Evolutionary conservation across 768 basidiomycete species (phyloP), one percentile per base, ranked within the genome.

Genomic region (Phaffia tasmanica): DNA sequence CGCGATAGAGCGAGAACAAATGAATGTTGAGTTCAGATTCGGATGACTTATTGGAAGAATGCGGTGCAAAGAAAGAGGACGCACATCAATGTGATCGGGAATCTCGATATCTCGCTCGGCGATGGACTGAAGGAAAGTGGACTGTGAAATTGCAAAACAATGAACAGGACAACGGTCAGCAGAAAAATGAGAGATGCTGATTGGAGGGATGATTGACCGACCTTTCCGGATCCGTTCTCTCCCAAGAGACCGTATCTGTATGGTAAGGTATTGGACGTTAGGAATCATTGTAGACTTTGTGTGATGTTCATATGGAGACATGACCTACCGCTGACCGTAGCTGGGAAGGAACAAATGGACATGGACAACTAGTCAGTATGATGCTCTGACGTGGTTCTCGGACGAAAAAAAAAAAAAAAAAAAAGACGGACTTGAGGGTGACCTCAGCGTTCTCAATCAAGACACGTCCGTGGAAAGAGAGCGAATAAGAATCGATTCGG

Each of bases 211-310:
- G 0, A 62, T 48, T 27, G 48, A 72, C 72, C 57, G 70, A 92
- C 92, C 85, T 99, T 99, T 79, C 94, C 94, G n/a, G 89, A 93
- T 42, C 94, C 94, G 75, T 99, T 98, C 77, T 97, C 91, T 48
- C 94, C 94, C 53, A 99, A 80, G 42, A 99, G 81, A 77, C 95
- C 95, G 73, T 99, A 99, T 70, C 80, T 79, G 68, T 15, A n/a
- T n/a, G 15, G 21, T 8, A 15, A 47, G 27, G 27, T 19, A 32
- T 29, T n/a, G 19, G 16, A 32, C 19, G 56, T 25, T 29, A 57
- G 16, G 25, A 27, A 57, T 23, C 27, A 57, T 8, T 14, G 6
- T 19, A 27, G 25, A 29, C 11, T 5, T 5, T 11, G 4, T 42
- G 23, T 4, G 7, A 15, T 14, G 42, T 42, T 47, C 25, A 29